Evolutionary conservation across 2,329 filamentous ascomycete genomes (phyloP), one percentile per base, ranked within the genome.

Genomic region (Microsporum canis): DNA sequence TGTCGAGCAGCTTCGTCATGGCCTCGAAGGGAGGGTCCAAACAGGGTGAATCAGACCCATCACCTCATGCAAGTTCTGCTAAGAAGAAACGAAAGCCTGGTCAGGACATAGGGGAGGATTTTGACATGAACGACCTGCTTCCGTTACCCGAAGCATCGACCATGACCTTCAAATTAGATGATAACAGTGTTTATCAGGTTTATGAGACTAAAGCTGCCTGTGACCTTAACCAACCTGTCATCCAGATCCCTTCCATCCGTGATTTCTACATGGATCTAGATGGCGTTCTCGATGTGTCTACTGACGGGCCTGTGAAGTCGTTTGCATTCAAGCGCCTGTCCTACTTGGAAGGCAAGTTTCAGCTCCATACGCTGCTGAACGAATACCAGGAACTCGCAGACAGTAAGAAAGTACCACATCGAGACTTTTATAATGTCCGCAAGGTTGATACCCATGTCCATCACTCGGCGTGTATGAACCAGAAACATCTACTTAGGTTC

Each of bases 371-470:
- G 27, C 82, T 99, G 34, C 78, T 97, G 62, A 97, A 99, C 71
- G 94, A 96, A 73, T 97, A 97, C 67, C 91, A 97, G 71, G 94
- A 99, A 75, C 94, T 95, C 59, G 92, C 94, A 62, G 94, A 99
- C 77, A 96, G 89, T 73, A 99, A 99, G 74, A 92, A 89, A 68
- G 94, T 97, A 60, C 94, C 94, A 2, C 94, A 99, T 75, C 86
- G 94, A 78, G 94, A 99, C 75, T 99, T 99, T 71, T 99, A 99
- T 79, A 99, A 99, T 71, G 94, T 99, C 57, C 84, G 94, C 71
- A 99, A 99, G 74, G 94, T 99, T 58, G 94, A 99, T 71, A 99
- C 94, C 6, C 94, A 99, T 80, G 94, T 99, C 68, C 94, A 99
- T 72, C 94, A 99, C 74, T 99, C 94, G 14, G 94, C 94, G 29